These are phyloP conservation scores for Phytophthora pluvialis DNA, from an alignment of 352 stramenopile species.

Conservation along the genomic window DNA sequence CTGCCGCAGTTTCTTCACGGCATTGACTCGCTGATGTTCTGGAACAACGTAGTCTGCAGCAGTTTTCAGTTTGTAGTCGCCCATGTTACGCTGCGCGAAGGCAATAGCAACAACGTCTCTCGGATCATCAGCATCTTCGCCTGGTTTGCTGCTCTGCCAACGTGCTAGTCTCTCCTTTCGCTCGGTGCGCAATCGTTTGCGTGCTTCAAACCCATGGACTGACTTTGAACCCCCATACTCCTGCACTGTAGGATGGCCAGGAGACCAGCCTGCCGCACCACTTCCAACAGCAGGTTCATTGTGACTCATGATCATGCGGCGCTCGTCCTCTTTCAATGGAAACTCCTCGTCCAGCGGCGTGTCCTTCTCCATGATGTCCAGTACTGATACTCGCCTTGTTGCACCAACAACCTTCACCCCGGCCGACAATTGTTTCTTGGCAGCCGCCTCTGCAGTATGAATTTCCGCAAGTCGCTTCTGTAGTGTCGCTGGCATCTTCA, in stretches of 20 bases:
- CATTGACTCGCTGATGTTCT: slow-evolving; percentile 89
- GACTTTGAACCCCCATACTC: slow-evolving; percentile 26
- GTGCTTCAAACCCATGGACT: slow-evolving; percentile 81
- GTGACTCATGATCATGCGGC: slow-evolving; percentile 45
- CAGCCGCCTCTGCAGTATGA: slow-evolving; percentile 41
- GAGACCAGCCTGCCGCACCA: slow-evolving; percentile 8
- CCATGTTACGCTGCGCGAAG: slow-evolving; percentile 88
- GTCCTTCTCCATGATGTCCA: slow-evolving; percentile 76
- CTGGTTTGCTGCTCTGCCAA: slow-evolving; percentile 79
- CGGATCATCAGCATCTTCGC: slow-evolving; percentile 91
- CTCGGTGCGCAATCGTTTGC: slow-evolving; percentile 77
- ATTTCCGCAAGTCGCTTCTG: slow-evolving; percentile 80
- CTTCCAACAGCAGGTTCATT: slow-evolving; percentile 22
- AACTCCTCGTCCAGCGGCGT: slow-evolving; percentile 53
- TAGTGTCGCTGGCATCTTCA: slow-evolving; percentile 70
- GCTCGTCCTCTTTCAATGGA: slow-evolving; percentile 67
- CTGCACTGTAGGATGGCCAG: slow-evolving; percentile 3
- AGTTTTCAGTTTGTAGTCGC: slow-evolving; percentile 94
- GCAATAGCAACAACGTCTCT: slow-evolving; percentile 91
- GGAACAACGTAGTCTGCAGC: slow-evolving; percentile 89
- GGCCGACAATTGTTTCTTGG: slow-evolving; percentile 21
- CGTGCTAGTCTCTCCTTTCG: slow-evolving; percentile 68
- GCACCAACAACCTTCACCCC: not conserved
- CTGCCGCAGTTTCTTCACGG: slow-evolving; percentile 89
- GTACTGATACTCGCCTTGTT: slow-evolving; percentile 46